These are phyloP conservation scores for Digitaria exilis DNA, from an alignment of 202 grass and related monocot genomes.

Conservation along the genomic window DNA sequence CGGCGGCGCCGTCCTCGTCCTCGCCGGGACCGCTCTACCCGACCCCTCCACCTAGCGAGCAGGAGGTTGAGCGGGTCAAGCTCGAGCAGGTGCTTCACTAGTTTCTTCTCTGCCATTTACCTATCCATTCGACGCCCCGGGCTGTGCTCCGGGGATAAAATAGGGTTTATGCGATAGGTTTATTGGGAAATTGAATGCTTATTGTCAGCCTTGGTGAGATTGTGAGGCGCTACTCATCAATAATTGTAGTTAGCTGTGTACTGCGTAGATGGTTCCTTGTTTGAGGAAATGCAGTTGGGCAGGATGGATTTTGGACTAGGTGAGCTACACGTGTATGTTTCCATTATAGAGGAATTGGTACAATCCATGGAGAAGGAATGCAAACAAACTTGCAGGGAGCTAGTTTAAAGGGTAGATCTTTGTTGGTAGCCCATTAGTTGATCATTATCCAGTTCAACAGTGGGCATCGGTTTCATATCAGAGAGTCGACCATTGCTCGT, in stretches of 20 bases:
- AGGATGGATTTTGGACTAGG: neutral
- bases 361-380: too few species aligned
- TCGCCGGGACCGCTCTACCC: slow-evolving; percentile 54
- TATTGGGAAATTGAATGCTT: neutral
- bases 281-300: slow-evolving; percentile 16
- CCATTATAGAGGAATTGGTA: neutral
- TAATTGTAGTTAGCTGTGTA: neutral
- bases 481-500: neutral
- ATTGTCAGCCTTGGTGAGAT: neutral
- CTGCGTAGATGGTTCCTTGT: slow-evolving; percentile 9
- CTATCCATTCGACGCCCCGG: neutral
- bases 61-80: slow-evolving; percentile 51
- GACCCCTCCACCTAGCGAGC: slow-evolving; percentile 36
- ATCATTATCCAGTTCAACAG: neutral
- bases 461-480: neutral
- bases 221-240: neutral
- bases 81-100: slow-evolving; percentile 57
- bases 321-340: neutral
- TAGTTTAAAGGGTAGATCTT: neutral
- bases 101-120: slow-evolving; percentile 16
- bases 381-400: neutral
- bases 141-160: neutral
- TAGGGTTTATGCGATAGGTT: slow-evolving; percentile 37
- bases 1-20: neutral
- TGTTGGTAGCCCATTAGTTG: neutral